phyloP scores from a whole-genome alignment of 306 rosid species.

The Malus sylvestris region DNA sequence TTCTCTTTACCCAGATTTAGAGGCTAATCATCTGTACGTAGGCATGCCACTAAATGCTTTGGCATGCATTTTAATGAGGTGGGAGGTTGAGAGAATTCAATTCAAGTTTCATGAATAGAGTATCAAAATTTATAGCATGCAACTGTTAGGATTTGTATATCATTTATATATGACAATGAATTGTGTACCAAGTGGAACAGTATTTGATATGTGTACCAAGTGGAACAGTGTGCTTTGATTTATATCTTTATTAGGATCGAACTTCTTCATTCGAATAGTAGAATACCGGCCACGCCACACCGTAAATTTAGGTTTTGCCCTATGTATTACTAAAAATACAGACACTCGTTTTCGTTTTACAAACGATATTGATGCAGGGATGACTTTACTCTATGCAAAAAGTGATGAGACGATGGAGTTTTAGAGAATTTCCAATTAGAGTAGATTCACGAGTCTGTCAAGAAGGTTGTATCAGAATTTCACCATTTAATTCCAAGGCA shows the following conservation, averaged over 20 bases:
- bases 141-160: not conserved
- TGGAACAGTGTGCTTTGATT: not conserved
- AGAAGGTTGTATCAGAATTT: too few relatives aligned
- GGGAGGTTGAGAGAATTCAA: conserved; percentile 59
- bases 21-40: conserved; percentile 28
- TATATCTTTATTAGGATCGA: not conserved
- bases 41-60: conserved; percentile 56
- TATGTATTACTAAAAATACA: not conserved
- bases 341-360: not conserved
- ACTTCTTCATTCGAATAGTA: not conserved
- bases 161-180: not conserved
- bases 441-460: too few relatives aligned
- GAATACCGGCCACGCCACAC: too few relatives aligned
- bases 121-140: conserved; percentile 10
- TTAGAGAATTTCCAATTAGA: too few relatives aligned
- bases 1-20: conserved; percentile 17
- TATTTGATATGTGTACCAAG: not conserved
- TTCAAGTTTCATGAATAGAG: conserved; percentile 41
- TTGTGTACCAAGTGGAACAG: not conserved
- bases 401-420: too few relatives aligned
- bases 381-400: too few relatives aligned
- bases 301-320: not conserved
- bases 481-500: too few relatives aligned
- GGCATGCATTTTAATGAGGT: conserved; percentile 52
- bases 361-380: not conserved